These are phyloP conservation scores for Xylariomycetidae sp. DNA, from an alignment of 2,329 filamentous ascomycete species.

Conservation along the genomic window DNA sequence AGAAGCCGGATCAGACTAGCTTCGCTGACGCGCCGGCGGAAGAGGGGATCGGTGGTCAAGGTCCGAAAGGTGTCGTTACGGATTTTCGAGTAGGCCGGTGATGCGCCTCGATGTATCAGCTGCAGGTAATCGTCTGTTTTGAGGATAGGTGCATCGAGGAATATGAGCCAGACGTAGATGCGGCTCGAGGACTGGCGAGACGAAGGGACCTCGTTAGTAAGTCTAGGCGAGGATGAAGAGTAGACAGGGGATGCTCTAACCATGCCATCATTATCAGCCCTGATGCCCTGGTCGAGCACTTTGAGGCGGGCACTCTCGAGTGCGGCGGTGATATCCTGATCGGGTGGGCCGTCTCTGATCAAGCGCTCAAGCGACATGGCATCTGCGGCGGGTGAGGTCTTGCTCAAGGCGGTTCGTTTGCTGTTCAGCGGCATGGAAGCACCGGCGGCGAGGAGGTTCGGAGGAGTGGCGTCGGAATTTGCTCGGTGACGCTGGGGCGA, in stretches of 20 bases:
- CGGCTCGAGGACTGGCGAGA: constrained; percentile 71
- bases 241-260: constrained; percentile 39
- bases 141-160: constrained; percentile 82
- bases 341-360: constrained; percentile 73
- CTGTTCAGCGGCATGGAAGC: constrained; percentile 31
- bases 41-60: constrained; percentile 92
- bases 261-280: constrained; percentile 77
- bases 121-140: constrained; percentile 83
- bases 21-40: constrained; percentile 90
- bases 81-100: constrained; percentile 94
- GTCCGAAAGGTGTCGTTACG: constrained; percentile 98
- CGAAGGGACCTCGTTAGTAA: constrained; percentile 11
- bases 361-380: constrained; percentile 66
- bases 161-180: constrained; percentile 93
- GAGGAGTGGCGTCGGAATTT: constrained; percentile 64
- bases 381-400: constrained; percentile 46
- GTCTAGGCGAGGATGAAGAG: constrained; percentile 2
- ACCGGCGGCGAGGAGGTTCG: constrained; percentile 29
- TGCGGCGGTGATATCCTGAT: constrained; percentile 62
- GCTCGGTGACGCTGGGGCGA: constrained; percentile 58
- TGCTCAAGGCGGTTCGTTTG: constrained; percentile 40
- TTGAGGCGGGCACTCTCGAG: constrained; percentile 69
- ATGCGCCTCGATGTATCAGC: constrained; percentile 88
- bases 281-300: constrained; percentile 71
- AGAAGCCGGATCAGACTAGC: constrained; percentile 90